Evolutionary conservation across 2,329 filamentous ascomycete species (phyloP), one percentile per base, ranked within the genome.

Genomic region (Colletotrichum falcatum): DNA sequence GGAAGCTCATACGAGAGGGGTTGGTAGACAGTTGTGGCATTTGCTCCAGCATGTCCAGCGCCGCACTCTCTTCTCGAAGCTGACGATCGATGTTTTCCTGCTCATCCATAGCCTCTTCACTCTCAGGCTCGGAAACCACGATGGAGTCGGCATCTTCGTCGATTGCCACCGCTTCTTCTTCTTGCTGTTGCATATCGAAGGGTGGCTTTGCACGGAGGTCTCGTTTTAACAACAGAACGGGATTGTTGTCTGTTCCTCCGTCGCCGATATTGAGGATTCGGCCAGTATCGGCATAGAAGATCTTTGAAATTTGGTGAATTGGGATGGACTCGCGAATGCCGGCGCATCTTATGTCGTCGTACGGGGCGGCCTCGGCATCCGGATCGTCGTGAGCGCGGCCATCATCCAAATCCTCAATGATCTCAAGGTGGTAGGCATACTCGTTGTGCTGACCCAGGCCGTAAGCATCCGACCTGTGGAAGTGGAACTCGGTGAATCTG

Each of bases 271-370:
- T 97, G 33, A 98, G 84, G 12, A 98, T 93, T 74, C 93, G 93
- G 23, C 94, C 94, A 0, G 94, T 97, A 74, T 97, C 93, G 1
- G 94, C 94, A 76, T 97, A 98, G 80, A 97, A 97, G 39, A 97
- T 94, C 77, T 97, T 97, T 7, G 94, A 93, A 6, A 97, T 88
- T 76, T 89, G 84, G 42, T 83, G 79, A 5, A 88, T 80, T 0
- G 86, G 86, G n/a, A 89, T 82, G 0, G 80, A 81, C 71, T 90
- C 88, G 46, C 84, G 80, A 61, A 89, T 84, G 4, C 86, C 86
- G 20, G 84, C 82, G 12, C 75, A 77, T 0, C 73, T 42, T 7
- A 88, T 77, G 9, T 80, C 81, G 56, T 86, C 82, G 56, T 82
- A 86, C 1, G 80, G 78, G 8, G 73, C 65, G 72, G 23, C 72